Percentiles rank a stretch among this genome's conserved stretches.
Conservation (phyloP, 1,284 basidiomycete genomes). For the Ceratobasidium sp. region DNA sequence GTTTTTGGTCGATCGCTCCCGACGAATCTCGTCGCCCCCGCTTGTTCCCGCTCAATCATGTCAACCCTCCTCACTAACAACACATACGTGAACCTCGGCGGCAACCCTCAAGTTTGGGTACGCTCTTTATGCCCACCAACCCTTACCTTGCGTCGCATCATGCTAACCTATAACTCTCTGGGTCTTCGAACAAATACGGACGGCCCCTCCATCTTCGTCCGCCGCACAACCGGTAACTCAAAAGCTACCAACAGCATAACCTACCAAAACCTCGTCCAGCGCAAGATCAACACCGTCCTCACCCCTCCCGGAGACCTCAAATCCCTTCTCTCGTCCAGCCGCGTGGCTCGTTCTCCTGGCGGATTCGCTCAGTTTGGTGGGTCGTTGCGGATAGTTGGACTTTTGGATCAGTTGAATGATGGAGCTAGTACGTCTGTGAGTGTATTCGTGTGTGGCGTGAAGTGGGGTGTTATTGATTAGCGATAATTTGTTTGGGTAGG, state of each 20-base stretch:
- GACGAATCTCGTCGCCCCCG: conserved; percentile 46
- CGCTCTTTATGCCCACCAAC: conserved; percentile 49
- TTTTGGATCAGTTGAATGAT: conserved; percentile 21
- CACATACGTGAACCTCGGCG: conserved; percentile 57
- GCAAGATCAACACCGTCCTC: conserved; percentile 55
- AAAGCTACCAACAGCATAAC: conserved; percentile 53
- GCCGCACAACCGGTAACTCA: conserved; percentile 49
- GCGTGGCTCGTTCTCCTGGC: conserved; percentile 49
- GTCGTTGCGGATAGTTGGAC: conserved; percentile 22
- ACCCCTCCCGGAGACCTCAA: conserved; percentile 54
- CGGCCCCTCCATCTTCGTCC: conserved; percentile 46
- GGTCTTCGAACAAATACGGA: conserved; percentile 36
- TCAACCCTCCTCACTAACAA: conserved; percentile 38
- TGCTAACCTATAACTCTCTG: conserved; percentile 34
- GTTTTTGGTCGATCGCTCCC: conserved; percentile 56
- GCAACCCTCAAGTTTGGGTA: conserved; percentile 50
- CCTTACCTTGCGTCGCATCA: conserved; percentile 49
- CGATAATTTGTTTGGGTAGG: no score
- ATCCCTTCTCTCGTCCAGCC: conserved; percentile 53
- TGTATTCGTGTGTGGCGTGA: no score
- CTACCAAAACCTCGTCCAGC: conserved; percentile 55
- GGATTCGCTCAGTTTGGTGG: conserved; percentile 28
- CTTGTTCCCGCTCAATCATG: conserved; percentile 36
- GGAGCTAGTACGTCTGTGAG: conserved; percentile 30
- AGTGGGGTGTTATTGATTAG: no score